These are phyloP conservation scores for Schizochytrium sp. DNA, from an alignment of 108 stramenopile genomes.

Conservation along the genomic window DNA sequence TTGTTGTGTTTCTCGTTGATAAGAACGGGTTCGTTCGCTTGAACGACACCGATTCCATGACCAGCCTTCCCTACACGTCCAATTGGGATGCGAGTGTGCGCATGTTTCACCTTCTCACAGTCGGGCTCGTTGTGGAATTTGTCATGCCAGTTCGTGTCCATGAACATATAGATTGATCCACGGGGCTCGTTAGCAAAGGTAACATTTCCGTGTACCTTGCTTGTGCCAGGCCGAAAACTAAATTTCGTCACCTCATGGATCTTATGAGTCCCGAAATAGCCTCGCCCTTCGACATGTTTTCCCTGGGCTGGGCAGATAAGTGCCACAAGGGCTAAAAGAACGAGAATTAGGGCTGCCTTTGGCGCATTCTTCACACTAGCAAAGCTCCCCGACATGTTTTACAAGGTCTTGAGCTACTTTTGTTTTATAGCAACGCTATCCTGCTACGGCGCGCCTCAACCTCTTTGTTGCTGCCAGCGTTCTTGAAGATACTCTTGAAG, in stretches of 20 bases:
- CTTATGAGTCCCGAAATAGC: conserved; percentile 47
- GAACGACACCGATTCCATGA: conserved; percentile 43
- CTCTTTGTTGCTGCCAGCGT: no score
- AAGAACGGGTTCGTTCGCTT: neutral
- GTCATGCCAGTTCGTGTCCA: conserved; percentile 59
- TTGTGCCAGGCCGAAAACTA: conserved; percentile 32
- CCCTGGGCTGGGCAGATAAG: neutral
- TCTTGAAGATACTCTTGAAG: no score
- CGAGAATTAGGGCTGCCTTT: neutral
- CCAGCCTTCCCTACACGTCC: conserved; percentile 51
- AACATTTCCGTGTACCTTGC: conserved; percentile 42
- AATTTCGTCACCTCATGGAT: conserved; percentile 56
- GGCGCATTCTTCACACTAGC: no score
- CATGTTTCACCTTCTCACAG: conserved; percentile 54
- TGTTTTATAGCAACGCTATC: no score
- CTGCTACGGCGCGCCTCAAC: no score
- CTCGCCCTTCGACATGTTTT: conserved; percentile 5
- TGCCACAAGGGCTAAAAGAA: neutral
- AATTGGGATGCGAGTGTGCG: conserved; percentile 38
- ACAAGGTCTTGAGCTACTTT: no score
- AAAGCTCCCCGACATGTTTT: no score
- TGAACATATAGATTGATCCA: conserved; percentile 48
- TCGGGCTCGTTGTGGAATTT: conserved; percentile 43
- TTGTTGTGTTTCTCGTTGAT: neutral
- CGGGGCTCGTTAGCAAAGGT: conserved; percentile 11